Percentiles rank a stretch among this genome's conserved stretches.
These are phyloP conservation scores for Colletotrichum coccodes DNA, from an alignment of 2,329 filamentous ascomycete genomes.

Conservation along the genomic window DNA sequence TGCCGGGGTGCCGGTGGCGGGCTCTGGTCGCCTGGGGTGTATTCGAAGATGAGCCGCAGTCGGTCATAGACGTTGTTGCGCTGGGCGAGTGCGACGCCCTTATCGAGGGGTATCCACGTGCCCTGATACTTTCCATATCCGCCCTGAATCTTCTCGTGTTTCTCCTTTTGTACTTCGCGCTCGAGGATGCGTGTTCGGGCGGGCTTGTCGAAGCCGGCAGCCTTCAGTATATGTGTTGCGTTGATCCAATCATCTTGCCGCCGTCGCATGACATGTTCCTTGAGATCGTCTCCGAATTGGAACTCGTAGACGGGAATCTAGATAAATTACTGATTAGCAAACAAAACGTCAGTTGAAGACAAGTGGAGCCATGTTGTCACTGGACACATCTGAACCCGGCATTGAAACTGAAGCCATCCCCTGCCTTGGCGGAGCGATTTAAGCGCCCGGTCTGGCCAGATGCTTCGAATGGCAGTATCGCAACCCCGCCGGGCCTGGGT, in stretches of 20 bases:
- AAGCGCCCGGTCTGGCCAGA: not conserved
- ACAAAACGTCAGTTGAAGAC: not conserved
- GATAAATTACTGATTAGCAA: conserved; percentile 4
- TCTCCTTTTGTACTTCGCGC: conserved; percentile 94
- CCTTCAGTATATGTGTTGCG: conserved; percentile 98
- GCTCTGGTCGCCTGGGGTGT: conserved; percentile 82
- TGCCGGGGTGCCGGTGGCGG: conserved; percentile 96
- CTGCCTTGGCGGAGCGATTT: not conserved
- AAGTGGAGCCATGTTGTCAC: not conserved
- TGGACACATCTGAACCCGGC: not conserved
- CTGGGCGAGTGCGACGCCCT: conserved; percentile 83
- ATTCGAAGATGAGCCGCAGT: conserved; percentile 90
- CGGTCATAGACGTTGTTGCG: conserved; percentile 89
- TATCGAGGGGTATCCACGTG: conserved; percentile 92
- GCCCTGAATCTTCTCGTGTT: conserved; percentile 97
- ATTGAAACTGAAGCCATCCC: conserved; percentile 25
- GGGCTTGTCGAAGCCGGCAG: conserved; percentile 96
- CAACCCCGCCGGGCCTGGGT: too few relatives aligned
- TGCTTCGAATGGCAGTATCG: not conserved
- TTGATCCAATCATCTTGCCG: conserved; percentile 98
- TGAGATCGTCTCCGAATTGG: conserved; percentile 81
- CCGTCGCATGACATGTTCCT: conserved; percentile 94
- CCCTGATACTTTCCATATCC: conserved; percentile 99
- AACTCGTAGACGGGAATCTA: conserved; percentile 96
- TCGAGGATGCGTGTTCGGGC: conserved; percentile 94